Evolutionary conservation across 805 yeast genomes (phyloP), one percentile per base, ranked within the genome.

Genomic region (Ogataea paraovalis): DNA sequence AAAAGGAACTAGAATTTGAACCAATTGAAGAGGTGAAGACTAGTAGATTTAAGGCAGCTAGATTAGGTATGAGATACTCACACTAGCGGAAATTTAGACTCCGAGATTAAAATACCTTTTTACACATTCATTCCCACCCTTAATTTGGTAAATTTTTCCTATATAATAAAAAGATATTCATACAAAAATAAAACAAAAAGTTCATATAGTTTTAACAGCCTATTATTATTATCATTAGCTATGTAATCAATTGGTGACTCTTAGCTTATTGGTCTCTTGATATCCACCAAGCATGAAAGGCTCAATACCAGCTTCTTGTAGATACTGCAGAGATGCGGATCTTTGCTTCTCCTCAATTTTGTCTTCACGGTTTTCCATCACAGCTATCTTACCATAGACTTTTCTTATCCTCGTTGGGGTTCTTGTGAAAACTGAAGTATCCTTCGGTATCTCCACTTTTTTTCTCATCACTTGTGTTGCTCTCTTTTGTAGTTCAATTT

Each of bases 1-100:
- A 74, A 2, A 66, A 70, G 43, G 87, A 78, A 37, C 56, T 65
- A 49, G 91, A 81, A 47, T 56, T 79, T 18, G 95, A 85, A 57
- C 89, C 88, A 0, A 67, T 85, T 6, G 89, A 85, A 54, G 81
- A 82, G 0, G 61, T 77, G 7, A 81, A 72, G 49, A 68, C 78
- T 1, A 86, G 95, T 59, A 69, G 89, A 44, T 88, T 88, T 64
- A 85, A 73, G 57, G 79, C 87, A 10, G 84, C 87, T 5, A 57
- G 66, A 28, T 47, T 65, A 19, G 68, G 63, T 36, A 45, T 57
- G 41, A 43, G 43, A 18, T 30, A 48, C 19, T 5, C 16, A 10
- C 30, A 25, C 10, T 16, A 21, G 23, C 10, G 8, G 28, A 25
- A 7, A 7, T 25, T 25, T 25, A 25, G 9, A 10, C 10, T 25